phyloP scores from a whole-genome alignment of 164 flowering plant species.

The Cinnamomum micranthum region DNA sequence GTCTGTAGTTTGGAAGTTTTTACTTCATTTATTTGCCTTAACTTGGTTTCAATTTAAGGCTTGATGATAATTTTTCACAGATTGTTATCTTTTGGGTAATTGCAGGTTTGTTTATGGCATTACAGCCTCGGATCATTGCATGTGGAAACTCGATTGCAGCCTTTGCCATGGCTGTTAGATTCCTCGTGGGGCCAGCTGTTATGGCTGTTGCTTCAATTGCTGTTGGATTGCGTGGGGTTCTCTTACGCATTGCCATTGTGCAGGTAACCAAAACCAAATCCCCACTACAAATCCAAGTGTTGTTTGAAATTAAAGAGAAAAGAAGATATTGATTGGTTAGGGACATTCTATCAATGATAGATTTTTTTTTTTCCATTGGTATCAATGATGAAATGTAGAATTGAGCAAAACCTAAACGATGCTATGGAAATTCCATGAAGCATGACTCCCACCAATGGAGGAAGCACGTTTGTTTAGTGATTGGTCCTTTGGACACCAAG shows the following conservation, averaged over 20 bases:
- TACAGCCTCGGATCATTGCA: slow-evolving; percentile 82
- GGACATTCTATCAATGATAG: neutral
- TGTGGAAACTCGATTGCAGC: slow-evolving; percentile 81
- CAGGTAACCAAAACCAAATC: slow-evolving; percentile 43
- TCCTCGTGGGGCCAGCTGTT: slow-evolving; percentile 74
- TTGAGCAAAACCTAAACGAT: too few relatives aligned
- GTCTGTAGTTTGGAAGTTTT: slow-evolving; percentile 25
- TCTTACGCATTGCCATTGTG: slow-evolving; percentile 74
- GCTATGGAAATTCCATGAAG: too few relatives aligned
- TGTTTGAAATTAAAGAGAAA: neutral
- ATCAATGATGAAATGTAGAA: neutral
- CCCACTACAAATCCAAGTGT: neutral
- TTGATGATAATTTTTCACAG: neutral
- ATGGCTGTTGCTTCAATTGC: slow-evolving; percentile 89
- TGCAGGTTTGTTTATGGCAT: slow-evolving; percentile 91
- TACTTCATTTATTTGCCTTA: too few relatives aligned
- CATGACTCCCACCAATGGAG: too few relatives aligned
- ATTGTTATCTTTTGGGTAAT: neutral
- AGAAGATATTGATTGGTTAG: neutral
- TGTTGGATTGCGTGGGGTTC: slow-evolving; percentile 67
- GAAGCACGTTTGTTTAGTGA: too few relatives aligned
- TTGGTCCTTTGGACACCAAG: too few relatives aligned
- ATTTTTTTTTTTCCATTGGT: too few relatives aligned
- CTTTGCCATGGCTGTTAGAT: slow-evolving; percentile 78
- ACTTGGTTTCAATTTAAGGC: too few relatives aligned